phyloP scores from a whole-genome alignment of 192 early-diverging fungal species.

The Backusella mclennaniae region DNA sequence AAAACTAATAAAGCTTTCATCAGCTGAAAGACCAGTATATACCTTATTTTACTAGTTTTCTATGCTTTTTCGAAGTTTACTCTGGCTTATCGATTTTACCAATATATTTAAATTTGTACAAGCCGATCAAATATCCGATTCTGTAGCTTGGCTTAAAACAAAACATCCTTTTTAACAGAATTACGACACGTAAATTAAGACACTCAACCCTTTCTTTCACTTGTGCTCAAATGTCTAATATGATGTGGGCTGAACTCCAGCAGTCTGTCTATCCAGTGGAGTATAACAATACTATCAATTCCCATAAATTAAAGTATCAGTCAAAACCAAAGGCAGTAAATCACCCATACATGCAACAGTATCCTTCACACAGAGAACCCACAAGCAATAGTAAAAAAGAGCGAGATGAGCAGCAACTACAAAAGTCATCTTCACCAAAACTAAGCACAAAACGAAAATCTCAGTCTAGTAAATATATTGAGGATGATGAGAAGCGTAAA shows the following conservation, averaged over 20 bases:
- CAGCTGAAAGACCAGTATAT: not conserved
- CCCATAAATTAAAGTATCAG: not conserved
- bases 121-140: conserved; percentile 14
- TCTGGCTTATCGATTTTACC: not conserved
- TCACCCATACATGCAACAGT: not conserved
- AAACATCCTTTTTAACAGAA: not conserved
- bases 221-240: not conserved
- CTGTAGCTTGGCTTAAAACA: not conserved
- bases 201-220: not conserved
- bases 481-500: conserved; percentile 67
- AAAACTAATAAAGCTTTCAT: not conserved
- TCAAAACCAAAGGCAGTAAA: not conserved
- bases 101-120: not conserved
- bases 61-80: not conserved
- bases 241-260: not conserved
- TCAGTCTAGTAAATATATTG: not conserved
- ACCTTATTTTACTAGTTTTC: not conserved
- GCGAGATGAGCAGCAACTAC: not conserved
- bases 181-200: not conserved
- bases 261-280: not conserved
- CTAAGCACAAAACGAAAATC: not conserved
- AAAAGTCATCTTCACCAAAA: not conserved
- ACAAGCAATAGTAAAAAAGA: not conserved
- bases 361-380: not conserved
- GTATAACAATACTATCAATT: not conserved